Evolutionary conservation across 1,284 basidiomycete species (phyloP).

Genomic region (Megacollybia platyphylla): DNA sequence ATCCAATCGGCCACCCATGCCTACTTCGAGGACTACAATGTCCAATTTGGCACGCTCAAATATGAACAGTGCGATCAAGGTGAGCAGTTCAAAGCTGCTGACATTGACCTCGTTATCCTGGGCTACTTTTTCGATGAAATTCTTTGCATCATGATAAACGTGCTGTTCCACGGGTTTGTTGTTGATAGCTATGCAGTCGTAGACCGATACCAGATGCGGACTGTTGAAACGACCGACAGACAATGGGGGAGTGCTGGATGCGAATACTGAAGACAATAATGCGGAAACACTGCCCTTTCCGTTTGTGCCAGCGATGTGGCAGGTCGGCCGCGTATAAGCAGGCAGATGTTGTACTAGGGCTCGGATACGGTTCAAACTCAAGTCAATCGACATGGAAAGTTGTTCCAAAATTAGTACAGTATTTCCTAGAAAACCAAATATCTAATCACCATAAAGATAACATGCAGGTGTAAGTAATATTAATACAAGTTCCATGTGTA

Average conservation of each 20-base stretch:
- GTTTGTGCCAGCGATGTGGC: constrained; percentile 94
- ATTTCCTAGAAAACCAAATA: background rate
- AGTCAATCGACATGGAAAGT: constrained; percentile 58
- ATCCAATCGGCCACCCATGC: constrained; percentile 87
- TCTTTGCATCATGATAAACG: constrained; percentile 38
- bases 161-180: constrained; percentile 36
- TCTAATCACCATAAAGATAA: background rate
- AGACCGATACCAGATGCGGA: constrained; percentile 75
- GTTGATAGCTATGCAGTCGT: constrained; percentile 72
- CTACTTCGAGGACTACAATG: constrained; percentile 85
- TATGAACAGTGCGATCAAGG: constrained; percentile 61
- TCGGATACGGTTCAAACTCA: constrained; percentile 64
- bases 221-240: constrained; percentile 83
- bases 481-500: background rate
- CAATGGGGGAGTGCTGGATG: constrained; percentile 29
- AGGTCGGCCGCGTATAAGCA: constrained; percentile 65
- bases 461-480: background rate
- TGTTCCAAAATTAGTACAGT: background rate
- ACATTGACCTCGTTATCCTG: constrained; percentile 30
- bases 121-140: constrained; percentile 41
- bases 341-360: constrained; percentile 49
- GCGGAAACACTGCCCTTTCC: constrained; percentile 93
- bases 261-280: constrained; percentile 69
- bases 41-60: constrained; percentile 66
- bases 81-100: constrained; percentile 80